Evolutionary conservation across 2,329 filamentous ascomycete genomes (phyloP), one percentile per base, ranked within the genome.

Genomic region (Fusarium torreyae): DNA sequence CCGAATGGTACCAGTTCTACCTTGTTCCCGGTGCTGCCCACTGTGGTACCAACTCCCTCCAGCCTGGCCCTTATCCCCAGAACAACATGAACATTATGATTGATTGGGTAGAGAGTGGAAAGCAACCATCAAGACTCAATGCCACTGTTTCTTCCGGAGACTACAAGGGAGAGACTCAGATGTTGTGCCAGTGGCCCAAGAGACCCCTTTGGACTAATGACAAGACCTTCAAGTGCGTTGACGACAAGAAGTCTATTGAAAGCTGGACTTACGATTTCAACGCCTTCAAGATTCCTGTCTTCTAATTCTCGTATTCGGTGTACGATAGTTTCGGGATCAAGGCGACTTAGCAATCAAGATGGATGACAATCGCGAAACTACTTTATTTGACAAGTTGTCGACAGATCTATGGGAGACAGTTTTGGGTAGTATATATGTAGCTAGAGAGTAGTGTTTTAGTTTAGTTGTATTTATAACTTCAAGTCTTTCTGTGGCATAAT

Each of bases 31-130:
- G 55, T n/a, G 55, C 55, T 4, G 55, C 22, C 18, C 49, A 58
- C n/a, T 58, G 55, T 5, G 55, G 55, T 4, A n/a, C 18, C 0
- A 58, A 58, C 4, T 15, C 55, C 8, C 55, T 58, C 3, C 55
- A 58, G 10, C 55, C 55, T 5, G 55, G 55, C 1, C 49, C 55
- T 8, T 58, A 58, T 33, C 55, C 55, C 5, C 55, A 55, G 10
- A 44, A 45, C 24, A 58, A 58, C 13, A 58, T 58, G 39, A 14
- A 58, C 2, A n/a, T 36, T 3, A 55, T 58, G 49, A 58, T 58
- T 4, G 39, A 58, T 5, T 58, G 55, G 55, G 55, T 55, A 2
- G 55, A 58, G 24, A 36, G 55, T 24, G 55, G 11, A 0, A 58
- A 58, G 2, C 39, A 58, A 18, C 49, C 39, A 2, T 58, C 39